Evolutionary conservation across 192 early-diverging fungal genomes (phyloP).

Genomic region (Neocallimastix lanati): DNA sequence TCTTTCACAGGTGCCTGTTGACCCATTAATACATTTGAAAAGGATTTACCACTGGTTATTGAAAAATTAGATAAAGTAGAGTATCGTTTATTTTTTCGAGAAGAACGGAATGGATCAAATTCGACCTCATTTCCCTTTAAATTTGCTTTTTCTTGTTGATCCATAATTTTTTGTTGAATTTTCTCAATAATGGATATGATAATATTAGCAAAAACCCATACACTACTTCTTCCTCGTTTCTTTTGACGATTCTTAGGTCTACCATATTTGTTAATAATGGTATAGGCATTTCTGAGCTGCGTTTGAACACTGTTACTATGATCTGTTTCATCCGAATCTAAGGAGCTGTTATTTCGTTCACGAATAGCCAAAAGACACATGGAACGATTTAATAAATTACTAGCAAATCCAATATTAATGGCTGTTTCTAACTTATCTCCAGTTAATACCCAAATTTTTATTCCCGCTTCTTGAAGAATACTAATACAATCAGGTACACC

Average conservation of each 20-base stretch:
- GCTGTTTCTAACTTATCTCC: no score
- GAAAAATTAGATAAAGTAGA: not conserved
- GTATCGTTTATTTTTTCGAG: not conserved
- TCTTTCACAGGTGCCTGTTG: not conserved
- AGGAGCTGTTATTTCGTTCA: not conserved
- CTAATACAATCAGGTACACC: slow-evolving; percentile 2
- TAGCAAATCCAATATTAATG: no score
- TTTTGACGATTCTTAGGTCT: not conserved
- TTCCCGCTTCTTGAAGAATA: not conserved
- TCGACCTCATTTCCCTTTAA: not conserved
- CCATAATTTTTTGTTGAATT: not conserved
- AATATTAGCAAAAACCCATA: not conserved
- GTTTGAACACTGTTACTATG: not conserved
- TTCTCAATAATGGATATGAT: not conserved
- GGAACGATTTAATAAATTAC: no score
- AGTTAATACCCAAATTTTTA: slow-evolving; percentile 5
- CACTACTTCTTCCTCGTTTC: not conserved
- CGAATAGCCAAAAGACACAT: not conserved
- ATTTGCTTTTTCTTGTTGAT: not conserved
- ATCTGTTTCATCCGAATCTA: not conserved
- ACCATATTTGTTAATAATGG: not conserved
- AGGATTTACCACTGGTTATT: not conserved
- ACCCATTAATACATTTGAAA: not conserved
- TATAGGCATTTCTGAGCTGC: not conserved
- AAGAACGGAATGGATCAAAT: not conserved